phyloP scores from a whole-genome alignment of 805 yeast genomes.

The Metschnikowia cerradonensis region DNA sequence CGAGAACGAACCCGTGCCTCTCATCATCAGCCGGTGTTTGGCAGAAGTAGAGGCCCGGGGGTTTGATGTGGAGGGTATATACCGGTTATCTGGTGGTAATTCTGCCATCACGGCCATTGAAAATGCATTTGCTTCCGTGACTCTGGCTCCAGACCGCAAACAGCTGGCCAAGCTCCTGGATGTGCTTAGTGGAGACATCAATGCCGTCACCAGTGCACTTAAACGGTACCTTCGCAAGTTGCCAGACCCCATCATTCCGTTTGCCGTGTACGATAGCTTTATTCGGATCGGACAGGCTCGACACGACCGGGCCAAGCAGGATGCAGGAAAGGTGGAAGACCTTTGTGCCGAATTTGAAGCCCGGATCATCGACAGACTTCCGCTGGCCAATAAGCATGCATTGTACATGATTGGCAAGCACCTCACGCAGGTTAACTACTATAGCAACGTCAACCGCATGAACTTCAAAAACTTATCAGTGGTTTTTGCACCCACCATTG shows the following conservation, averaged over 20 bases:
- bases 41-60: slow-evolving; percentile 77
- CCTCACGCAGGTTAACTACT: slow-evolving; percentile 53
- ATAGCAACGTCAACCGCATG: slow-evolving; percentile 69
- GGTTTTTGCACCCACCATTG: slow-evolving; percentile 91
- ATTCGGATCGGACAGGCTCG: slow-evolving; percentile 42
- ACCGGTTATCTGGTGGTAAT: slow-evolving; percentile 83
- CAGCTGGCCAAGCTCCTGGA: slow-evolving; percentile 31
- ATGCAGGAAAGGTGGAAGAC: slow-evolving; percentile 1
- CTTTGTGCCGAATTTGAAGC: slow-evolving; percentile 41
- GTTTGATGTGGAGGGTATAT: slow-evolving; percentile 77
- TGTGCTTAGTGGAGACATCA: slow-evolving; percentile 61
- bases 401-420: slow-evolving; percentile 60
- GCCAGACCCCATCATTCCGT: slow-evolving; percentile 82
- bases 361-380: slow-evolving; percentile 49
- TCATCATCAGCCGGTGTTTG: slow-evolving; percentile 66
- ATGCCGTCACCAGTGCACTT: slow-evolving; percentile 81
- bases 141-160: slow-evolving; percentile 30
- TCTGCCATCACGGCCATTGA: slow-evolving; percentile 56
- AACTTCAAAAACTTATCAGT: slow-evolving; percentile 76
- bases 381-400: slow-evolving; percentile 61
- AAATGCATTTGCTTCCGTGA: slow-evolving; percentile 34
- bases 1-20: slow-evolving; percentile 66
- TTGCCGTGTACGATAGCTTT: slow-evolving; percentile 59
- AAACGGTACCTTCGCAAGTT: slow-evolving; percentile 82
- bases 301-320: slow-evolving; percentile 14